phyloP scores from a whole-genome alignment of 1,139 yeast genomes.

The Suhomyces bokatorum region DNA sequence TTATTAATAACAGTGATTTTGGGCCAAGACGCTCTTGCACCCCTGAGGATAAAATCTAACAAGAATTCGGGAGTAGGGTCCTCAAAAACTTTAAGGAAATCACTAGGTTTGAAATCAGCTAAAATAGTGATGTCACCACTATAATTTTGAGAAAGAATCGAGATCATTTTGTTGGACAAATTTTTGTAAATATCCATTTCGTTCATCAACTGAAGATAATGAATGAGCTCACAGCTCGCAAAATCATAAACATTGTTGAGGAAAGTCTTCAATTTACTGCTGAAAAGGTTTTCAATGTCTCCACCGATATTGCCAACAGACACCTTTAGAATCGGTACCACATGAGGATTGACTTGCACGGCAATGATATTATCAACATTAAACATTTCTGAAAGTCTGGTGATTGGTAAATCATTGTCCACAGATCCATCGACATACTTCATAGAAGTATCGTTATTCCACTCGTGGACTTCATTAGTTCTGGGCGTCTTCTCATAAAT shows the following conservation, averaged over 20 bases:
- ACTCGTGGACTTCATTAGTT: constrained; percentile 67
- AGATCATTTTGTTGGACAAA: constrained; percentile 66
- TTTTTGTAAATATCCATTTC: constrained; percentile 79
- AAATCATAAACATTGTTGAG: constrained; percentile 61
- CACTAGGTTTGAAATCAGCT: constrained; percentile 65
- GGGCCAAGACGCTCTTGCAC: constrained; percentile 94
- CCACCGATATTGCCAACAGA: constrained; percentile 74
- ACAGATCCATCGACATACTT: constrained; percentile 96
- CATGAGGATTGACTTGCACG: constrained; percentile 96
- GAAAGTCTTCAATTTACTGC: constrained; percentile 54
- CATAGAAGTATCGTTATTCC: constrained; percentile 79
- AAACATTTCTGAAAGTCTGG: constrained; percentile 90
- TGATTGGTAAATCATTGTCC: constrained; percentile 87
- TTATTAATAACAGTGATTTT: constrained; percentile 78
- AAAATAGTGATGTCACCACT: constrained; percentile 92
- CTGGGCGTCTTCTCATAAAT: constrained; percentile 78
- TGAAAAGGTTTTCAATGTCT: constrained; percentile 59
- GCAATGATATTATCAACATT: constrained; percentile 96
- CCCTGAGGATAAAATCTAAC: constrained; percentile 70
- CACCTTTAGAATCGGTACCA: constrained; percentile 76
- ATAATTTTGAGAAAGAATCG: constrained; percentile 80
- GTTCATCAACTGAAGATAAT: constrained; percentile 67
- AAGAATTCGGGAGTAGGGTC: constrained; percentile 82
- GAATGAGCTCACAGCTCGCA: constrained; percentile 70
- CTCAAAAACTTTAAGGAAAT: constrained; percentile 61